These are phyloP conservation scores for Lachancea nothofagi DNA, from an alignment of 805 yeast species.

Conservation along the genomic window DNA sequence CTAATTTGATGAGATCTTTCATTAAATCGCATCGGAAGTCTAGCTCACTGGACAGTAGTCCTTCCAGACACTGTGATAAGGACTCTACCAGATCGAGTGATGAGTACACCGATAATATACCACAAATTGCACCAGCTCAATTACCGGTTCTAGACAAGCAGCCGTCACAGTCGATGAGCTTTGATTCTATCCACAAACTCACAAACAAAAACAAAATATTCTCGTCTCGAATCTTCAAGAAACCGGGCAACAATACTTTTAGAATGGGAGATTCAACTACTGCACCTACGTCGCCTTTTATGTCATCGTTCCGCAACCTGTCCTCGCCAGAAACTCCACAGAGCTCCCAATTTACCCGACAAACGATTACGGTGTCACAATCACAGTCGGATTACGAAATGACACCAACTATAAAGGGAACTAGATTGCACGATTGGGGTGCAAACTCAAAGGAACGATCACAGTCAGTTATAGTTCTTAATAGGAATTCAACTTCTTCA, in stretches of 20 bases:
- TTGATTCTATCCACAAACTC: conserved; percentile 29
- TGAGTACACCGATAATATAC: conserved; percentile 8
- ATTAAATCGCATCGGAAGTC: conserved; percentile 37
- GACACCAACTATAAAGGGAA: conserved; percentile 38
- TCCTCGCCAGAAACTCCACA: conserved; percentile 7
- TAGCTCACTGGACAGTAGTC: conserved; percentile 29
- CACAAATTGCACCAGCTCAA: background rate
- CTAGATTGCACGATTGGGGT: conserved; percentile 49
- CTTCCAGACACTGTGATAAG: conserved; percentile 8
- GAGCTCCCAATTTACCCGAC: conserved; percentile 5
- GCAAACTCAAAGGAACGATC: conserved; percentile 15
- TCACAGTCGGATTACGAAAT: background rate
- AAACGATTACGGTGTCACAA: background rate
- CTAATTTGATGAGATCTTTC: conserved; percentile 33
- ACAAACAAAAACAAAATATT: conserved; percentile 27
- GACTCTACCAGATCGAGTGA: conserved; percentile 12
- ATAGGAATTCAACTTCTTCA: conserved; percentile 14
- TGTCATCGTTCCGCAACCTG: conserved; percentile 2
- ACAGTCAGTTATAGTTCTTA: conserved; percentile 21
- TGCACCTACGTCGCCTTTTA: conserved; percentile 5
- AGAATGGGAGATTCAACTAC: conserved; percentile 4
- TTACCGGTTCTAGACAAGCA: background rate
- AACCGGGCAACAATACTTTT: conserved; percentile 9
- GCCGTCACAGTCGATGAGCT: conserved; percentile 20
- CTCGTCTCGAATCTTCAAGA: conserved; percentile 27